These are phyloP conservation scores for Komagataella kurtzmanii DNA, from an alignment of 805 yeast species.

Conservation along the genomic window DNA sequence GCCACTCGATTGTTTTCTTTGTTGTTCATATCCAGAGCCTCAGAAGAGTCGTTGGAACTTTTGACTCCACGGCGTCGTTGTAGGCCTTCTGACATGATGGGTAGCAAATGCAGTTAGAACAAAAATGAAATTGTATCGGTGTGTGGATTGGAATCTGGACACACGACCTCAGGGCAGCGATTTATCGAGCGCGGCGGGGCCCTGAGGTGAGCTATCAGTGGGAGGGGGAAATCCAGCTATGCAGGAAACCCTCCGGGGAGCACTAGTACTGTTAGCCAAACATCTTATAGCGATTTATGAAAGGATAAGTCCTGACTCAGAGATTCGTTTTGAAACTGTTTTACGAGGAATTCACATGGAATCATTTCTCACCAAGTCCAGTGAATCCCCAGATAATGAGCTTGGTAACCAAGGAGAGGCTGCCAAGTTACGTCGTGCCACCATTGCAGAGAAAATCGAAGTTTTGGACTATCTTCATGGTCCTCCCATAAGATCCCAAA, in stretches of 20 bases:
- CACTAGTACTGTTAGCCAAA: background rate
- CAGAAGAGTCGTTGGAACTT: constrained; percentile 8
- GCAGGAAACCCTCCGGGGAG: background rate
- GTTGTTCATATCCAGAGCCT: constrained; percentile 1
- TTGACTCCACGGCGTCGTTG: constrained; percentile 64
- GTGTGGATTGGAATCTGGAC: background rate
- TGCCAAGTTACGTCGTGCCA: constrained; percentile 14
- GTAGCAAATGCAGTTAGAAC: background rate
- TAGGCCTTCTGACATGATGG: constrained; percentile 32
- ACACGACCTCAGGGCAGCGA: background rate
- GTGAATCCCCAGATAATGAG: constrained; percentile 1
- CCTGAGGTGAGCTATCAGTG: background rate
- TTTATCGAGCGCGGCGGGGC: background rate
- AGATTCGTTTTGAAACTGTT: background rate
- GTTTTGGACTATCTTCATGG: constrained; percentile 19
- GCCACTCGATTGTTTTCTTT: constrained; percentile 49
- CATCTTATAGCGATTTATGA: background rate
- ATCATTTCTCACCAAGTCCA: background rate
- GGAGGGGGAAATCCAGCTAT: background rate
- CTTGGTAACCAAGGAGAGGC: background rate
- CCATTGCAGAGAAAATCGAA: constrained; percentile 16
- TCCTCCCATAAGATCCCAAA: constrained; percentile 15
- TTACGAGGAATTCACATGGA: background rate
- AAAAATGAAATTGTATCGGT: background rate
- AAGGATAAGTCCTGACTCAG: background rate